Conservation (phyloP, 768 basidiomycete genomes). For the Fomitopsis pulvina region DNA sequence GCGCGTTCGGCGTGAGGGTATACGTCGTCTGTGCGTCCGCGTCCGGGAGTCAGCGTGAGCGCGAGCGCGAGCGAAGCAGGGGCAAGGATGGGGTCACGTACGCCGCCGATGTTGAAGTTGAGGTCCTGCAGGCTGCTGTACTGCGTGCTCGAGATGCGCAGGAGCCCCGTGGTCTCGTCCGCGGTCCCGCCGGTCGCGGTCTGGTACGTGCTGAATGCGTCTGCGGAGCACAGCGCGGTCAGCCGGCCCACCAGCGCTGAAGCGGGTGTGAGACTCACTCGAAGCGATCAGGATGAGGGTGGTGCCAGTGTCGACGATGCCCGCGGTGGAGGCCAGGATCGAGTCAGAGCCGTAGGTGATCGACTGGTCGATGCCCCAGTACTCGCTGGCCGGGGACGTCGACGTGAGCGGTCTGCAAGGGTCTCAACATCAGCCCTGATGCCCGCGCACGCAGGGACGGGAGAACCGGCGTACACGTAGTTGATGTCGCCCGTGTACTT, state of each 20-base stretch:
- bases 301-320: slow-evolving; percentile 33
- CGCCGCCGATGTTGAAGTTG: slow-evolving; percentile 26
- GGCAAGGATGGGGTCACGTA: slow-evolving; percentile 4
- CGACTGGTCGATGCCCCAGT: slow-evolving; percentile 28
- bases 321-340: slow-evolving; percentile 23
- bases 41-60: neutral
- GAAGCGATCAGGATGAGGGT: slow-evolving; percentile 27
- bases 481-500: slow-evolving; percentile 28
- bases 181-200: slow-evolving; percentile 25
- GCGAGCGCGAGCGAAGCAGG: too few relatives aligned
- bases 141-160: slow-evolving; percentile 22
- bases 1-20: slow-evolving; percentile 25
- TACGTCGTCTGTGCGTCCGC: slow-evolving; percentile 20
- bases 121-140: slow-evolving; percentile 25
- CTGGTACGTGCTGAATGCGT: slow-evolving; percentile 26
- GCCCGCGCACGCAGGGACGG: too few relatives aligned
- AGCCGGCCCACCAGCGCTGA: too few relatives aligned
- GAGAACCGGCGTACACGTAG: too few relatives aligned
- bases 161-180: slow-evolving; percentile 26
- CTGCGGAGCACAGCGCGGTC: too few relatives aligned
- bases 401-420: slow-evolving; percentile 22
- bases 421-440: too few relatives aligned
- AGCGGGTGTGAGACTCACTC: too few relatives aligned
- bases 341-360: slow-evolving; percentile 21
- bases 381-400: slow-evolving; percentile 24